Percentiles rank a stretch among this genome's conserved stretches.
phyloP scores from a whole-genome alignment of 345 rosid genomes.

The Sisymbrium altissimum region DNA sequence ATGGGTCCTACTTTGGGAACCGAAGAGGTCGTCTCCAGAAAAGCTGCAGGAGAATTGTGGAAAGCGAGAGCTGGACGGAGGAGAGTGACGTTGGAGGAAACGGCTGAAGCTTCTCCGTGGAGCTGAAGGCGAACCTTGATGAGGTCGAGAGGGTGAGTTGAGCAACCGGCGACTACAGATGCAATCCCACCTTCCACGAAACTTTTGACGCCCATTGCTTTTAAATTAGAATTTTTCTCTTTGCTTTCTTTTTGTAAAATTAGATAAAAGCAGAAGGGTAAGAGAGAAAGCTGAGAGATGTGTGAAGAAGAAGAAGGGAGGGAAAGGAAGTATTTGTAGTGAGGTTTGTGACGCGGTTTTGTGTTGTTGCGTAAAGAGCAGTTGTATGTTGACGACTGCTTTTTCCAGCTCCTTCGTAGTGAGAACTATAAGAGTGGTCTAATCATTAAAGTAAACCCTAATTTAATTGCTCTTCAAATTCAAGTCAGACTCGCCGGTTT shows the following conservation, averaged over 20 bases:
- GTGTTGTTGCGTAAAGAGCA: background rate
- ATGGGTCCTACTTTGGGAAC: constrained; percentile 24
- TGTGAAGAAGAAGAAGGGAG: constrained; percentile 17
- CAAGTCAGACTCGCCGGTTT: constrained; percentile 14
- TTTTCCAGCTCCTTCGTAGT: background rate
- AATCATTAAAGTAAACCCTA: constrained; percentile 2
- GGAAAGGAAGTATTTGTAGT: constrained; percentile 4
- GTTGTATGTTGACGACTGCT: constrained; percentile 16
- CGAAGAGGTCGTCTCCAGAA: constrained; percentile 7
- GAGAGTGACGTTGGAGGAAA: constrained; percentile 33
- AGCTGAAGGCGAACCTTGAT: constrained; percentile 85
- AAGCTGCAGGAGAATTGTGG: constrained; percentile 32
- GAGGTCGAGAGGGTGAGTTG: constrained; percentile 84
- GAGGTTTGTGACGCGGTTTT: constrained; percentile 23
- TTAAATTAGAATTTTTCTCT: background rate
- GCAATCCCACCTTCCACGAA: constrained; percentile 79
- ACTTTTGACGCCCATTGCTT: constrained; percentile 18
- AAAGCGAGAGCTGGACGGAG: constrained; percentile 59
- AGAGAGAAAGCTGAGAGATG: background rate
- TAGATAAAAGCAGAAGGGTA: background rate
- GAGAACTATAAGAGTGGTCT: background rate
- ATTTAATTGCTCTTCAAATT: no score
- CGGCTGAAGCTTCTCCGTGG: constrained; percentile 52
- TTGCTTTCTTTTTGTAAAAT: background rate
- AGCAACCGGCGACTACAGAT: constrained; percentile 70